phyloP scores from a whole-genome alignment of 202 grass and related monocot genomes.

The Setaria viridis region DNA sequence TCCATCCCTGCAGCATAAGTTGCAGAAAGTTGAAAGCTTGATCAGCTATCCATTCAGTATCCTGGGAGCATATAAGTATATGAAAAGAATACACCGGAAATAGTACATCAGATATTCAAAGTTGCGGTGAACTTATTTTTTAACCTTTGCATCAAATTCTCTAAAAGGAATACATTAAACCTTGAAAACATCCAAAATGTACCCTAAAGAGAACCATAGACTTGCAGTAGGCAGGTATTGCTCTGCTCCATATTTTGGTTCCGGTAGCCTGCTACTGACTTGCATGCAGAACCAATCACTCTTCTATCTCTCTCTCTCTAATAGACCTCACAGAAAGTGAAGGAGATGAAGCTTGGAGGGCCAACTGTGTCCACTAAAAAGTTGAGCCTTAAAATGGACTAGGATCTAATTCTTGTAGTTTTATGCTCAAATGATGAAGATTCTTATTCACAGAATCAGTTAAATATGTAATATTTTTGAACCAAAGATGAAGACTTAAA shows the following conservation, averaged over 20 bases:
- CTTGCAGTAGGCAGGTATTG: neutral
- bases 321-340: neutral
- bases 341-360: neutral
- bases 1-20: constrained; percentile 71
- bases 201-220: neutral
- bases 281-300: neutral
- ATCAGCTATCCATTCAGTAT: constrained; percentile 3
- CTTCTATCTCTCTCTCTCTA: neutral
- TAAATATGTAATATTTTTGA: neutral
- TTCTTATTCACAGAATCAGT: neutral
- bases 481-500: neutral
- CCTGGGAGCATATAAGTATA: neutral
- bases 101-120: constrained; percentile 1
- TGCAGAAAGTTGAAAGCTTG: constrained; percentile 20
- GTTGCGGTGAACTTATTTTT: neutral
- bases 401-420: constrained; percentile 14
- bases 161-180: constrained; percentile 1
- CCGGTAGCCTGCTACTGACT: neutral
- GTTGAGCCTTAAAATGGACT: constrained; percentile 10
- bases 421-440: neutral
- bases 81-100: neutral
- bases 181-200: neutral
- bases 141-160: neutral
- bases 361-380: neutral
- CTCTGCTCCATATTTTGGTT: neutral